These are phyloP conservation scores for Penicillium subrubescens DNA, from an alignment of 495 filamentous ascomycete genomes.

Conservation along the genomic window DNA sequence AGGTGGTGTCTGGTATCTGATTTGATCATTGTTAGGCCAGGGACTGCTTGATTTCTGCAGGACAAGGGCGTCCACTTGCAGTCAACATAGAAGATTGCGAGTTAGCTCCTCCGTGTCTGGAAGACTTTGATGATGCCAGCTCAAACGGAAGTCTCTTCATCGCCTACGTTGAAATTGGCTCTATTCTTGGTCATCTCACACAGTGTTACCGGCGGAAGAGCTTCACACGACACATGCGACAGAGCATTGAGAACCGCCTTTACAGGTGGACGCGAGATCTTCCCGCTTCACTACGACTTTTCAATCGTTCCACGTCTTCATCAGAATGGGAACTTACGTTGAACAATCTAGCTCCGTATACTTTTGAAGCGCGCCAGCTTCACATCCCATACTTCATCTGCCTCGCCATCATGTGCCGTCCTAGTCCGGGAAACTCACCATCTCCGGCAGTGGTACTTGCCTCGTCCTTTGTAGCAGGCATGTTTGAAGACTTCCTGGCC, in stretches of 20 bases:
- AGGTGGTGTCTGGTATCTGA: background rate
- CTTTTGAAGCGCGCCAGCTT: conserved; percentile 28
- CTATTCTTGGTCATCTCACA: conserved; percentile 28
- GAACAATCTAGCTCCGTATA: conserved; percentile 12
- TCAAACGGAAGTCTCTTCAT: conserved; percentile 21
- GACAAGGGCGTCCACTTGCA: conserved; percentile 29
- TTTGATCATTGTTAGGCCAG: conserved; percentile 22
- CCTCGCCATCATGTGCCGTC: conserved; percentile 28
- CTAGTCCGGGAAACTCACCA: conserved; percentile 15
- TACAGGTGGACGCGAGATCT: conserved; percentile 27
- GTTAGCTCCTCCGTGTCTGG: conserved; percentile 19
- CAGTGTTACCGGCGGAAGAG: conserved; percentile 24
- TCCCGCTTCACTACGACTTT: conserved; percentile 21
- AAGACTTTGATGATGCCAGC: conserved; percentile 26
- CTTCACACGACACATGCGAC: conserved; percentile 21
- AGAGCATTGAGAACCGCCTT: conserved; percentile 22
- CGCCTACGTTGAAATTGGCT: conserved; percentile 30
- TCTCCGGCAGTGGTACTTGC: conserved; percentile 25
- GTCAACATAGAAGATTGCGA: conserved; percentile 28
- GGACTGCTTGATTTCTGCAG: conserved; percentile 32
- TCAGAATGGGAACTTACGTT: background rate
- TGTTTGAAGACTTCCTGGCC: conserved; percentile 32
- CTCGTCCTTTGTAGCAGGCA: conserved; percentile 25
- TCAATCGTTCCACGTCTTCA: background rate
- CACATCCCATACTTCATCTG: conserved; percentile 31